Percentiles rank a stretch among this genome's conserved stretches.
phyloP scores from a whole-genome alignment of 106 monocot species.

The Iris macrosiphon region DNA sequence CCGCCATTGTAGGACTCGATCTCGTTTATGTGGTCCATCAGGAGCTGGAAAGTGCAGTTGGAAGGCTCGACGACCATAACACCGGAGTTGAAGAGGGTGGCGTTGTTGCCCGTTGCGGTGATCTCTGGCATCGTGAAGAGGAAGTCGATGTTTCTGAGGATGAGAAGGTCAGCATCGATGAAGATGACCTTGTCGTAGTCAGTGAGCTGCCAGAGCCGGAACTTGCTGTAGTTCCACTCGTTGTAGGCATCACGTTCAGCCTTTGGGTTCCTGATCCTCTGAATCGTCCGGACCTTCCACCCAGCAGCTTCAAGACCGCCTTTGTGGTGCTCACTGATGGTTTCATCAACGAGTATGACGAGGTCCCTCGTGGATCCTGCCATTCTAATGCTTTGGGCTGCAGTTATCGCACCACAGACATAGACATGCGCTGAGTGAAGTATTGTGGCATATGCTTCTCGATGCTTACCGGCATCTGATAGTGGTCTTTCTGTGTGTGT shows the following conservation, averaged over 20 bases:
- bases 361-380: conserved; percentile 27
- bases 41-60: conserved; percentile 37
- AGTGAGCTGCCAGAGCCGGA: conserved; percentile 54
- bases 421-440: conserved; percentile 38
- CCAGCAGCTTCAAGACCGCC: conserved; percentile 25
- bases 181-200: conserved; percentile 53
- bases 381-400: conserved; percentile 51
- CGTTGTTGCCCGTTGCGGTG: conserved; percentile 47
- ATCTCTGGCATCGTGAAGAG: conserved; percentile 45
- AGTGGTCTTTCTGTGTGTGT: conserved; percentile 13
- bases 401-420: conserved; percentile 47
- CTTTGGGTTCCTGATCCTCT: conserved; percentile 53
- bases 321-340: conserved; percentile 31
- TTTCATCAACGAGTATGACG: conserved; percentile 40
- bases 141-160: conserved; percentile 48
- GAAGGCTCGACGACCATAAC: conserved; percentile 57
- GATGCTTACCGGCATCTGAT: conserved; percentile 7
- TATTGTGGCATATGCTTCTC: conserved; percentile 29
- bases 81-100: conserved; percentile 48
- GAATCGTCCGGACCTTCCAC: conserved; percentile 31
- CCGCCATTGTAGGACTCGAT: conserved; percentile 61
- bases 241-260: conserved; percentile 48
- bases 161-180: conserved; percentile 51
- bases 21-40: conserved; percentile 30
- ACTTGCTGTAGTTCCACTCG: conserved; percentile 73